Evolutionary conservation across 495 filamentous ascomycete genomes (phyloP).

Genomic region (Echria macrotheca): DNA sequence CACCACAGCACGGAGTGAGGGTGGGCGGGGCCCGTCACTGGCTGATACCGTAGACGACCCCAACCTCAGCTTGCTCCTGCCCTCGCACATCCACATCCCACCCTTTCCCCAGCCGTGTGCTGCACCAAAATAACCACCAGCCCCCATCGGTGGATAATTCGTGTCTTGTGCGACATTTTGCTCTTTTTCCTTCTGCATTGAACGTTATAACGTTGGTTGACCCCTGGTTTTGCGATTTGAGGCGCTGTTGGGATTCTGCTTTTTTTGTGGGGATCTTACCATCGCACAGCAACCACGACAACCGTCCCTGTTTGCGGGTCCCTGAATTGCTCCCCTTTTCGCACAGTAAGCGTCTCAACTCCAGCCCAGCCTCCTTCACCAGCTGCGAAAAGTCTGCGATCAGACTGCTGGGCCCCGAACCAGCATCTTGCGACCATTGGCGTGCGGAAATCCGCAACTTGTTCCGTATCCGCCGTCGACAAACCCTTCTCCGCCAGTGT

Average conservation of each 20-base stretch:
- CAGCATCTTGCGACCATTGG: not conserved
- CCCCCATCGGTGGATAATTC: not conserved
- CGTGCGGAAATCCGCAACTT: too few relatives aligned
- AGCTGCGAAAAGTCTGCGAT: too few relatives aligned
- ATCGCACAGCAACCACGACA: conserved; percentile 15
- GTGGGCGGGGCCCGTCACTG: not conserved
- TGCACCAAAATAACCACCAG: not conserved
- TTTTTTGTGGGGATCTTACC: conserved; percentile 13
- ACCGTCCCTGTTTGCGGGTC: conserved; percentile 7
- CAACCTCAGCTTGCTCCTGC: too few relatives aligned
- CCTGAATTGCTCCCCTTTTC: conserved; percentile 14
- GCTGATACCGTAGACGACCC: too few relatives aligned
- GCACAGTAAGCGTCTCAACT: conserved; percentile 15
- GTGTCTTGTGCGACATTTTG: not conserved
- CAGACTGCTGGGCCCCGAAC: too few relatives aligned
- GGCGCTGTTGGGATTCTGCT: not conserved
- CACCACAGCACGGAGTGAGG: too few relatives aligned
- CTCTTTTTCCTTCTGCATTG: not conserved
- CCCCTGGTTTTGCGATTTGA: not conserved
- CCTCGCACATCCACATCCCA: too few relatives aligned
- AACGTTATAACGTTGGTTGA: not conserved
- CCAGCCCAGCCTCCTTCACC: conserved; percentile 1
- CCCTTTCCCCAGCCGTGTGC: not conserved
- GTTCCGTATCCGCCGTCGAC: not conserved
- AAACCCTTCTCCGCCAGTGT: not conserved